Evolutionary conservation across 108 stramenopile genomes (phyloP).

Genomic region (Cylindrotheca closterium): DNA sequence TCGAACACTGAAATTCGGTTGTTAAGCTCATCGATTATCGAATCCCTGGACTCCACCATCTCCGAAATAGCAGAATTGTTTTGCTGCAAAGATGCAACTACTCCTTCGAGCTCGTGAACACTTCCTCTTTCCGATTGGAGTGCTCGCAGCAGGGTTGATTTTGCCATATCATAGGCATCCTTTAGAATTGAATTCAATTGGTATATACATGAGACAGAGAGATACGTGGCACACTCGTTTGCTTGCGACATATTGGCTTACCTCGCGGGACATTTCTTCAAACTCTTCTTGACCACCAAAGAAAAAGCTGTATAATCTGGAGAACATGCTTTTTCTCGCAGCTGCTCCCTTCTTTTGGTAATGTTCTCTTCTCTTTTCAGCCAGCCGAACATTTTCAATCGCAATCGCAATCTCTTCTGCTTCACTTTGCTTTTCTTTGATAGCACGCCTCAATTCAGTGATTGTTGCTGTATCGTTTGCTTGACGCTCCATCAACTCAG

Average conservation of each 20-base stretch:
- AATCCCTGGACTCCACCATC: conserved; percentile 70
- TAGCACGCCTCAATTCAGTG: conserved; percentile 28
- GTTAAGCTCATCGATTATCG: conserved; percentile 76
- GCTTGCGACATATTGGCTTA: conserved; percentile 4
- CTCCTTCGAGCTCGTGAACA: conserved; percentile 72
- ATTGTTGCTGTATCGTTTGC: conserved; percentile 29
- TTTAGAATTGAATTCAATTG: neutral
- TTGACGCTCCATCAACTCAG: conserved; percentile 22
- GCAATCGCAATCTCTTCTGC: conserved; percentile 51
- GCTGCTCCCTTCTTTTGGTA: neutral
- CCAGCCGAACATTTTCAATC: conserved; percentile 42
- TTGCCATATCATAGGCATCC: conserved; percentile 60
- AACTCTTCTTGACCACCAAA: conserved; percentile 2
- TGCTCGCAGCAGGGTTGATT: conserved; percentile 69
- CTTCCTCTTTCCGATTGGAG: conserved; percentile 72
- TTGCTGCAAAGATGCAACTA: conserved; percentile 50
- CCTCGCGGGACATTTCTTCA: conserved; percentile 22
- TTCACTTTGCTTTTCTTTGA: conserved; percentile 54
- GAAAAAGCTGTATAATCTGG: conserved; percentile 38
- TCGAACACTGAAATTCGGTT: conserved; percentile 83
- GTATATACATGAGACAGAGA: too few relatives aligned
- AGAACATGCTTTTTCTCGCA: conserved; percentile 23
- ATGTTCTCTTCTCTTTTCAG: conserved; percentile 23
- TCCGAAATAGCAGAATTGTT: conserved; percentile 83
- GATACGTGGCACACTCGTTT: too few relatives aligned